Evolutionary conservation across 192 early-diverging fungal genomes (phyloP).

Genomic region (Umbelopsis sp.): DNA sequence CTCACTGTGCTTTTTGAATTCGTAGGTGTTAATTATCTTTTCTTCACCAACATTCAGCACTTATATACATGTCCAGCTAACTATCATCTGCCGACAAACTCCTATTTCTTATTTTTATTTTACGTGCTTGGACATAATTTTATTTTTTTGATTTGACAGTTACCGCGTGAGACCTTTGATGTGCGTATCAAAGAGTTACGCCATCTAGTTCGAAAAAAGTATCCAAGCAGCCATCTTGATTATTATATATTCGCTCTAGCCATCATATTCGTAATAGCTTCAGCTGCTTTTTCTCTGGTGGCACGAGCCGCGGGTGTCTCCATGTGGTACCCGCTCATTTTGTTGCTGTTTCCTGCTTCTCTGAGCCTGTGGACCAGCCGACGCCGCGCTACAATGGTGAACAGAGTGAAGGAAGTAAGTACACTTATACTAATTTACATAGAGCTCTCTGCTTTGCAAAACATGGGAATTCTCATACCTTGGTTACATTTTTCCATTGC

Average conservation of each 20-base stretch:
- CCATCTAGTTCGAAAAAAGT: not conserved
- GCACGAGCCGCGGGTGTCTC: conserved; percentile 32
- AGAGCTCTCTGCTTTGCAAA: not conserved
- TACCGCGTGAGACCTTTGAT: conserved; percentile 16
- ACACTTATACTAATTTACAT: no score
- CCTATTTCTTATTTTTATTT: no score
- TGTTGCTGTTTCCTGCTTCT: conserved; percentile 24
- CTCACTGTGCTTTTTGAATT: not conserved
- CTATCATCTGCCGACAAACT: no score
- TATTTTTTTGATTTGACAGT: not conserved
- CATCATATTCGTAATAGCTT: conserved; percentile 19
- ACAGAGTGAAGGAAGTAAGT: conserved; percentile 15
- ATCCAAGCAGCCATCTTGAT: conserved; percentile 22
- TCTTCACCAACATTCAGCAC: no score
- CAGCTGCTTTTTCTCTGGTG: conserved; percentile 28
- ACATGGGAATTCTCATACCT: not conserved
- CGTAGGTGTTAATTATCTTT: not conserved
- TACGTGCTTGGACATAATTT: no score
- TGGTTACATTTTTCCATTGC: not conserved
- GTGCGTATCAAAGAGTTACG: conserved; percentile 12
- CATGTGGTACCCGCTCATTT: conserved; percentile 29
- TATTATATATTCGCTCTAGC: conserved; percentile 19
- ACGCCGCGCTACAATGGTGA: conserved; percentile 8
- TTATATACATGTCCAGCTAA: no score
- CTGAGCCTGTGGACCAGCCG: conserved; percentile 25